Percentiles rank a stretch among this genome's conserved stretches.
Conservation (phyloP, 2,329 filamentous ascomycete species). For the Ophiocordyceps camponoti-rufipedis region DNA sequence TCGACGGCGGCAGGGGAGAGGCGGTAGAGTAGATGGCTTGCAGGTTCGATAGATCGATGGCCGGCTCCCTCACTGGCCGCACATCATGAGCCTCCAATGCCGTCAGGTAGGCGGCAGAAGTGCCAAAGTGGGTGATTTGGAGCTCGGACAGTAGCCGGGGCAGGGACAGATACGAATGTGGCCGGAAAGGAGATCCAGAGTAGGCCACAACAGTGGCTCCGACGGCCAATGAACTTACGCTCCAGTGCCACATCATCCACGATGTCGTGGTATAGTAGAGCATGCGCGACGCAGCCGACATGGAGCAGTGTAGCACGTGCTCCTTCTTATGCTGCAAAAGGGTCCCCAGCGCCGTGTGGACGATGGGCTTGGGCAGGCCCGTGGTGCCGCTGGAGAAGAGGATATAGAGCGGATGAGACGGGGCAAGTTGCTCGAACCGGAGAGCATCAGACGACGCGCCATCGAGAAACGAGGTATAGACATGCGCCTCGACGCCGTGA, state of each 20-base stretch:
- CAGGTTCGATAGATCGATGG: conserved; percentile 42
- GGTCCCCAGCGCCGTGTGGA: conserved; percentile 80
- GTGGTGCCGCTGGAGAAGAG: conserved; percentile 90
- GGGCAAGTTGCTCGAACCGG: conserved; percentile 57
- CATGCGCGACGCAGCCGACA: conserved; percentile 52
- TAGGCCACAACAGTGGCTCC: conserved; percentile 77
- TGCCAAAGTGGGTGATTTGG: conserved; percentile 81
- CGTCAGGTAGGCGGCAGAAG: conserved; percentile 83
- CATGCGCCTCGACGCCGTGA: conserved; percentile 21
- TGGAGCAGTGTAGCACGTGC: conserved; percentile 70
- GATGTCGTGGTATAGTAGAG: conserved; percentile 92
- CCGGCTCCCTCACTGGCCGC: conserved; percentile 31
- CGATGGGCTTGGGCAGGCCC: conserved; percentile 73
- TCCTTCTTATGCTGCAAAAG: conserved; percentile 96
- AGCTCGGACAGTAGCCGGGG: conserved; percentile 66
- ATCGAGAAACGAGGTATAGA: conserved; percentile 27
- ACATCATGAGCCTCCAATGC: conserved; percentile 66
- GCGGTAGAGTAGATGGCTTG: conserved; percentile 88
- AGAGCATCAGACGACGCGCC: conserved; percentile 25
- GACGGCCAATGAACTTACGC: conserved; percentile 66
- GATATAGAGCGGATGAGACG: conserved; percentile 84
- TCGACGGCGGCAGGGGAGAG: conserved; percentile 79
- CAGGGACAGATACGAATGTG: conserved; percentile 63
- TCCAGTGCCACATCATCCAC: conserved; percentile 99
- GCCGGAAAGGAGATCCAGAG: conserved; percentile 78